Percentiles rank a stretch among this genome's conserved stretches.
phyloP scores from a whole-genome alignment of 2,329 filamentous ascomycete genomes.

The Bipolaris bicolor region DNA sequence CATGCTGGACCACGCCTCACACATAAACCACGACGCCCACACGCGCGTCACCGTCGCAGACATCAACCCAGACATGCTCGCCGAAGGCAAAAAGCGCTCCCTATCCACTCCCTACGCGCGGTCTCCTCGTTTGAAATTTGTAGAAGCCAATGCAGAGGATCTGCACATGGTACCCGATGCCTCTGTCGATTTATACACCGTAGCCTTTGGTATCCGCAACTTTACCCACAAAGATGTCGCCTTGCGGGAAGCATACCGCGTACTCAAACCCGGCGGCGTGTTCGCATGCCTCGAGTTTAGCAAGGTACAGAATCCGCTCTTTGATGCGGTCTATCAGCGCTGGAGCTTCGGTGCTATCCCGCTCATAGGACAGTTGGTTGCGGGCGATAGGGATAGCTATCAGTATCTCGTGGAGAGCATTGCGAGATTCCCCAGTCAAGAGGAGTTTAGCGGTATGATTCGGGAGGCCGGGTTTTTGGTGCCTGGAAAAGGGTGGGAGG shows the following conservation, averaged over 20 bases:
- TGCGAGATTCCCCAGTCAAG: constrained; percentile 86
- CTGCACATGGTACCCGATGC: constrained; percentile 69
- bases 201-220: constrained; percentile 96
- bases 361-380: constrained; percentile 91
- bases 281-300: constrained; percentile 97
- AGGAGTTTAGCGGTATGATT: constrained; percentile 84
- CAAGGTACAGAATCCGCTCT: constrained; percentile 76
- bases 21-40: constrained; percentile 77
- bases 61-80: constrained; percentile 95
- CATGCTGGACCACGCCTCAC: constrained; percentile 85
- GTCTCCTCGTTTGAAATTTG: constrained; percentile 67
- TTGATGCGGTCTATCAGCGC: constrained; percentile 88
- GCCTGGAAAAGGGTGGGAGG: constrained; percentile 75
- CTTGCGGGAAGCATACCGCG: constrained; percentile 80
- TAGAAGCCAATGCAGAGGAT: constrained; percentile 88
- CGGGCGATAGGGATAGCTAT: constrained; percentile 92
- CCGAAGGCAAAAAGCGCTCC: constrained; percentile 82
- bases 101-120: constrained; percentile 65
- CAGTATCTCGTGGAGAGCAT: constrained; percentile 99
- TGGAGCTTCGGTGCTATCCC: constrained; percentile 97
- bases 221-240: constrained; percentile 91
- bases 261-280: constrained; percentile 91
- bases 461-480: constrained; percentile 82
- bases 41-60: constrained; percentile 90
- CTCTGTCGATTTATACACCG: constrained; percentile 93